These are phyloP conservation scores for Pyracantha coccinea DNA, from an alignment of 331 rosid genomes.

Conservation along the genomic window DNA sequence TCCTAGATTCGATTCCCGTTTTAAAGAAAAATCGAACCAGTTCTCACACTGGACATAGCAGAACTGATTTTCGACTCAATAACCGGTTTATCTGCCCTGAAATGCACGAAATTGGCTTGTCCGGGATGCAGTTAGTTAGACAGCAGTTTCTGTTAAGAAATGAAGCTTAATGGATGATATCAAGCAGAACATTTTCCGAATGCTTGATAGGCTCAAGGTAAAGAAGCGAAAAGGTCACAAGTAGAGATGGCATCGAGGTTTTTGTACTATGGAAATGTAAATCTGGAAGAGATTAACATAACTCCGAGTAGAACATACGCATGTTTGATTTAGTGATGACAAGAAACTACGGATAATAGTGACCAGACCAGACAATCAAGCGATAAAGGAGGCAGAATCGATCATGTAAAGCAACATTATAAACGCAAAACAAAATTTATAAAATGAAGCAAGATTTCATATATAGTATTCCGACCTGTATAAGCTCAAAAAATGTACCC, in stretches of 20 bases:
- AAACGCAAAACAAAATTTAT: slow-evolving; percentile 12
- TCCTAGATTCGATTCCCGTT: not conserved
- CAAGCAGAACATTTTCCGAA: not conserved
- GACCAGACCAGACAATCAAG: not conserved
- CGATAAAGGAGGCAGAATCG: not conserved
- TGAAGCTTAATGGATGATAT: not conserved
- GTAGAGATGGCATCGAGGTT: not conserved
- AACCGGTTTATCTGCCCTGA: not conserved
- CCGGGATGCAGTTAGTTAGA: not conserved
- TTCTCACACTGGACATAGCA: not conserved
- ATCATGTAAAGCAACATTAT: not conserved
- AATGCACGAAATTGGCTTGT: not conserved
- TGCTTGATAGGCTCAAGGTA: not conserved
- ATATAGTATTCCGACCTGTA: slow-evolving; percentile 33
- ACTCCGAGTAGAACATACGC: not conserved
- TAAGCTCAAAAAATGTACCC: slow-evolving; percentile 30
- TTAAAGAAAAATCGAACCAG: not conserved
- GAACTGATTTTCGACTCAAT: not conserved
- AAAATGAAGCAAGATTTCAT: slow-evolving; percentile 23
- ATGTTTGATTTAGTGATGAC: not conserved
- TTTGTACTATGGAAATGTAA: too few species aligned
- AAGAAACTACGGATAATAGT: not conserved
- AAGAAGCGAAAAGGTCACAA: not conserved
- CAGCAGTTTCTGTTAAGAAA: not conserved
- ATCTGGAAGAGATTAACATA: not conserved